These are phyloP conservation scores for Hyaloperonospora brassicae DNA, from an alignment of 352 stramenopile genomes.

Conservation along the genomic window DNA sequence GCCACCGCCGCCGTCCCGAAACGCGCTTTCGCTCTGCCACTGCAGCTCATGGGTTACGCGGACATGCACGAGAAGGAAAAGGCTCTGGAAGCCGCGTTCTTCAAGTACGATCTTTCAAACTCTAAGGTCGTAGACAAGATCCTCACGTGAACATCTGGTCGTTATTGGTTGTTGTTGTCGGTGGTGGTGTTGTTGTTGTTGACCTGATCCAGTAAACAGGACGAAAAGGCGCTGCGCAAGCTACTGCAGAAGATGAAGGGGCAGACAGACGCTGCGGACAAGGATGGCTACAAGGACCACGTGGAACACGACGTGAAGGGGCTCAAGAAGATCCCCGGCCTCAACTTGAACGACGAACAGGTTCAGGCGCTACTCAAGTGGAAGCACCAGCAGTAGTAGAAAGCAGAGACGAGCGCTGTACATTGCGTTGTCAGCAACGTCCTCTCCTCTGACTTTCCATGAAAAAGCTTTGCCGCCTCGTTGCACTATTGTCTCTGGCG, in stretches of 20 bases:
- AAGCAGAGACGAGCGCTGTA: too few relatives aligned
- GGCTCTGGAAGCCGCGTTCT: slow-evolving; percentile 65
- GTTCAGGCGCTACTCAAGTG: slow-evolving; percentile 79
- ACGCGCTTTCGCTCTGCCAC: slow-evolving; percentile 39
- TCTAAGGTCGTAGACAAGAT: background rate
- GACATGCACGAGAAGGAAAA: slow-evolving; percentile 71
- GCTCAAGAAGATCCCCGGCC: slow-evolving; percentile 52
- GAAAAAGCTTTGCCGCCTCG: too few relatives aligned
- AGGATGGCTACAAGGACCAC: slow-evolving; percentile 56
- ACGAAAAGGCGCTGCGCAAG: slow-evolving; percentile 81
- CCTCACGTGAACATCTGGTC: background rate
- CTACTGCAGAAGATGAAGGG: slow-evolving; percentile 84
- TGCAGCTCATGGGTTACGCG: slow-evolving; percentile 37
- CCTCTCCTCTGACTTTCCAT: too few relatives aligned
- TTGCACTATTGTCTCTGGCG: too few relatives aligned
- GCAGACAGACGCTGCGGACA: slow-evolving; percentile 63
- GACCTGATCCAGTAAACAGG: slow-evolving; percentile 55
- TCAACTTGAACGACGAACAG: slow-evolving; percentile 61
- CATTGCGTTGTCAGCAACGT: too few relatives aligned
- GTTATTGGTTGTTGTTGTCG: background rate
- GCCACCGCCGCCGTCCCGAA: slow-evolving; percentile 32
- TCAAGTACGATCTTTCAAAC: slow-evolving; percentile 57
- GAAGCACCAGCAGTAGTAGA: slow-evolving; percentile 80
- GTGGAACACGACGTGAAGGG: slow-evolving; percentile 70
- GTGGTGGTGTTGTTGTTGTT: background rate